Evolutionary conservation across 2,329 filamentous ascomycete genomes (phyloP).

Genomic region (Paecilomyces sp.): DNA sequence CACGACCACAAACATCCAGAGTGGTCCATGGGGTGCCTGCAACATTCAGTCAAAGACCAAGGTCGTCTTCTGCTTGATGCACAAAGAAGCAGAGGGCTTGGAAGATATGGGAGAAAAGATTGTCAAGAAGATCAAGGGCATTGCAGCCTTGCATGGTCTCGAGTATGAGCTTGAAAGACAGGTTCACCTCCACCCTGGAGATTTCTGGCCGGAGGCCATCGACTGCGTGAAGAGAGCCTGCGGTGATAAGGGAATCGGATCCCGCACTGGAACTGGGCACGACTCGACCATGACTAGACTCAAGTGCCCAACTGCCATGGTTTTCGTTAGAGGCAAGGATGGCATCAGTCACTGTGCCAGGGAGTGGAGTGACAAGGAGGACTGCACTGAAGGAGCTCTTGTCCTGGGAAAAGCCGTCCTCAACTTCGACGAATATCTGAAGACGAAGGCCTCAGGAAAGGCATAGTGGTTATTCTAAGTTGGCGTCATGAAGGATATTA

Average conservation of each 20-base stretch:
- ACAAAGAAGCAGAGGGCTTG: constrained; percentile 14
- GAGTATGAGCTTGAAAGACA: constrained; percentile 12
- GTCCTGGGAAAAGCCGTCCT: constrained; percentile 18
- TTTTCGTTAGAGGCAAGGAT: constrained; percentile 15
- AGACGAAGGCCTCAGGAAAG: constrained; percentile 9
- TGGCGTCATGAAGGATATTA: not conserved
- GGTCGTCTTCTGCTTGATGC: constrained; percentile 18
- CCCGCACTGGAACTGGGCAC: constrained; percentile 15
- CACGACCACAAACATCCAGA: constrained; percentile 19
- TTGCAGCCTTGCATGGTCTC: constrained; percentile 11
- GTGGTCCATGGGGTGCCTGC: constrained; percentile 11
- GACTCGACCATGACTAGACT: constrained; percentile 18
- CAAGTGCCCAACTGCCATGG: constrained; percentile 16
- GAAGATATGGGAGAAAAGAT: constrained; percentile 16
- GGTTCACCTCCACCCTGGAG: constrained; percentile 13
- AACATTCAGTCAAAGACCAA: constrained; percentile 21
- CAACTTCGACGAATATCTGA: constrained; percentile 18
- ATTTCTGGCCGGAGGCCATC: constrained; percentile 15
- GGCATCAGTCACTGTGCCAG: constrained; percentile 16
- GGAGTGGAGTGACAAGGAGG: constrained; percentile 16
- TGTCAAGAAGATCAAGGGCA: constrained; percentile 9
- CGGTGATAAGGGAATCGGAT: constrained; percentile 14
- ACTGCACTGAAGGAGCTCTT: constrained; percentile 15
- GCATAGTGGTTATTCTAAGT: not conserved
- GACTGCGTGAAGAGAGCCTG: constrained; percentile 17